Evolutionary conservation across 2,329 filamentous ascomycete species (phyloP).

Genomic region (Exophiala alcalophila): DNA sequence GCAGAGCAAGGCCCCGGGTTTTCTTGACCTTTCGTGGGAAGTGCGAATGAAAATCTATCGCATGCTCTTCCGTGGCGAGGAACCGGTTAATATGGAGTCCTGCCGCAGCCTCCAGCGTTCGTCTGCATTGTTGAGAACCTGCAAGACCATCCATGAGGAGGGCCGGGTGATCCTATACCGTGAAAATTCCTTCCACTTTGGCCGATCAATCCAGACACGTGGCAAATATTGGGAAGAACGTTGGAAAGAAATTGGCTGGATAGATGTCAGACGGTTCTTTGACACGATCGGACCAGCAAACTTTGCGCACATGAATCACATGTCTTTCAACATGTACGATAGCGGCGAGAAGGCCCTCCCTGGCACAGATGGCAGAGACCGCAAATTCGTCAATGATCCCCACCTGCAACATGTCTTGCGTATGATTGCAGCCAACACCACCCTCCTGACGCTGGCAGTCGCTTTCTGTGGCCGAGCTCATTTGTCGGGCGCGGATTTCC

Average conservation of each 20-base stretch:
- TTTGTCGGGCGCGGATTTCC: slow-evolving; percentile 33
- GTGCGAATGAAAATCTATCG: slow-evolving; percentile 50
- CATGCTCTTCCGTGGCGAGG: slow-evolving; percentile 38
- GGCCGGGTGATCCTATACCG: slow-evolving; percentile 49
- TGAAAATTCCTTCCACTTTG: slow-evolving; percentile 49
- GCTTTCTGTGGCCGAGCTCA: slow-evolving; percentile 43
- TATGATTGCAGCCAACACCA: slow-evolving; percentile 41
- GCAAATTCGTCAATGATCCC: slow-evolving; percentile 50
- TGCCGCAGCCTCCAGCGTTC: slow-evolving; percentile 42
- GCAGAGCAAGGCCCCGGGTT: slow-evolving; percentile 27
- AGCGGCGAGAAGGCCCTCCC: slow-evolving; percentile 43
- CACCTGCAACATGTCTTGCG: slow-evolving; percentile 46
- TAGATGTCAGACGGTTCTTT: slow-evolving; percentile 45
- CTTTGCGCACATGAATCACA: slow-evolving; percentile 44
- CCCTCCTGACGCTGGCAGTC: slow-evolving; percentile 44
- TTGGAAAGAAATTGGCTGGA: slow-evolving; percentile 49
- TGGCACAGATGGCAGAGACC: slow-evolving; percentile 33
- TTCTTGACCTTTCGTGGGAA: slow-evolving; percentile 42
- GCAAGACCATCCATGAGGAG: slow-evolving; percentile 45
- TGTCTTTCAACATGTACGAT: slow-evolving; percentile 48
- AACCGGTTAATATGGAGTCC: slow-evolving; percentile 37
- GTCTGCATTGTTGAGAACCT: slow-evolving; percentile 47
- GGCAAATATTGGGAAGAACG: slow-evolving; percentile 41
- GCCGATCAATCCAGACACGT: slow-evolving; percentile 37
- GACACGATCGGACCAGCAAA: slow-evolving; percentile 49